Percentiles rank a stretch among this genome's conserved stretches.
Evolutionary conservation across 805 yeast genomes (phyloP).

Genomic region (Starmerella bacillaris): DNA sequence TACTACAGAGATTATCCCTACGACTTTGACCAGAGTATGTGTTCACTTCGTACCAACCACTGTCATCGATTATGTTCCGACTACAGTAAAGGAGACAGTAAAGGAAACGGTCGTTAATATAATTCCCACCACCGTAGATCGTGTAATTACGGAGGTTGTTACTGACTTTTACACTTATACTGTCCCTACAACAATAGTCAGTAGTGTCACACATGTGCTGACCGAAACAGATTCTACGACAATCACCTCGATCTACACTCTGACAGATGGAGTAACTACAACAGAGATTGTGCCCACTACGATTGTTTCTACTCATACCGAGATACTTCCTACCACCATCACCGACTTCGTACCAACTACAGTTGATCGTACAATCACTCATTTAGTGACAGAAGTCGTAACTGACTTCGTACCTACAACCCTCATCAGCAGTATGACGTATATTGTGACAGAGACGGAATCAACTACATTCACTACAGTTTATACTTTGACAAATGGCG

Average conservation of each 20-base stretch:
- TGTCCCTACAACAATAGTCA: too few relatives aligned
- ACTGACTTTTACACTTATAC: background rate
- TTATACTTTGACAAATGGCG: background rate
- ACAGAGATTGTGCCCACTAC: background rate
- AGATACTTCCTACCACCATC: too few relatives aligned
- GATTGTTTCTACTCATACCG: background rate
- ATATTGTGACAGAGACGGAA: background rate
- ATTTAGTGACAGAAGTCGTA: background rate
- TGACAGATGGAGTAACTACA: background rate
- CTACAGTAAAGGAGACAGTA: background rate
- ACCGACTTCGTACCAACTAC: too few relatives aligned
- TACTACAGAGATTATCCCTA: background rate
- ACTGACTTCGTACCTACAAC: too few relatives aligned
- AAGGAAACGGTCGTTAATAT: background rate
- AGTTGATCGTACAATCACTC: background rate
- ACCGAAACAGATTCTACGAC: background rate
- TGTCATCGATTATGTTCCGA: background rate
- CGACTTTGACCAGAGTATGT: too few relatives aligned
- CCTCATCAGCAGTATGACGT: too few relatives aligned
- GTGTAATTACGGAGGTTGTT: background rate
- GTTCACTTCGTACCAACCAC: background rate
- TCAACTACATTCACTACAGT: background rate
- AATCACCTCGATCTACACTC: too few relatives aligned
- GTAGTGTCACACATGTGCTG: too few relatives aligned
- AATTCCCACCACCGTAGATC: background rate